Evolutionary conservation across 192 early-diverging fungal species (phyloP).

Genomic region (Kappamyces sp.): DNA sequence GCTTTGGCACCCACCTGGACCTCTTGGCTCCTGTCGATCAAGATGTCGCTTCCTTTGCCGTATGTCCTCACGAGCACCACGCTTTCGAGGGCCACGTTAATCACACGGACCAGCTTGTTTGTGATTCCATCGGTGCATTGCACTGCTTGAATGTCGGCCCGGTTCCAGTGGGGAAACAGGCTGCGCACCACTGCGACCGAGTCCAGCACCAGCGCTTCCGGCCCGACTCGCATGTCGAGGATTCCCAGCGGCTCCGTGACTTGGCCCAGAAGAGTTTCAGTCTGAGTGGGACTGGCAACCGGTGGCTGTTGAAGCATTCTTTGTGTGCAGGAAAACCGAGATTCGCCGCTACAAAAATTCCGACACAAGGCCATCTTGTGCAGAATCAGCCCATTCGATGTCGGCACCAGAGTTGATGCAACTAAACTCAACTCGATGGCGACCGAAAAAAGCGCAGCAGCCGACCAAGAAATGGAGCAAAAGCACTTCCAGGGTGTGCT

Average conservation of each 20-base stretch:
- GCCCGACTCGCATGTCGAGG: background rate
- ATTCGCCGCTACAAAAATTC: slow-evolving; percentile 14
- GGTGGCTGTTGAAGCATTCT: background rate
- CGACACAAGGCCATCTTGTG: slow-evolving; percentile 1
- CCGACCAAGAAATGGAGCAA: slow-evolving; percentile 7
- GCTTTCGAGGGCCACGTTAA: slow-evolving; percentile 46
- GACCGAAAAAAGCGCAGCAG: background rate
- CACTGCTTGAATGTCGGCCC: slow-evolving; percentile 4
- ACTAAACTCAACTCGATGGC: background rate
- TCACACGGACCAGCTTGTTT: slow-evolving; percentile 64
- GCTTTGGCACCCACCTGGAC: slow-evolving; percentile 62
- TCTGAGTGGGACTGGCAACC: slow-evolving; percentile 2
- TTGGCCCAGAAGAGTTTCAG: background rate
- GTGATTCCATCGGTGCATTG: slow-evolving; percentile 50
- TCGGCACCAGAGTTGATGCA: slow-evolving; percentile 10
- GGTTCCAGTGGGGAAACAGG: slow-evolving; percentile 9
- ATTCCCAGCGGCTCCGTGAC: background rate
- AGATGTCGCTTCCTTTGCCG: slow-evolving; percentile 76
- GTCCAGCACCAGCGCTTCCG: slow-evolving; percentile 10
- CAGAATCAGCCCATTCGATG: background rate
- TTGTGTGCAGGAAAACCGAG: background rate
- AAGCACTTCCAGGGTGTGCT: slow-evolving; percentile 3
- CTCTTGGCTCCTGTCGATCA: slow-evolving; percentile 87
- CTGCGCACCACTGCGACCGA: slow-evolving; percentile 24
- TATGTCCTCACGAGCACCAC: slow-evolving; percentile 82